Base-by-base conservation (phyloP, 768 basidiomycete genomes). In the Phlebiopsis flavidoalba region DNA sequence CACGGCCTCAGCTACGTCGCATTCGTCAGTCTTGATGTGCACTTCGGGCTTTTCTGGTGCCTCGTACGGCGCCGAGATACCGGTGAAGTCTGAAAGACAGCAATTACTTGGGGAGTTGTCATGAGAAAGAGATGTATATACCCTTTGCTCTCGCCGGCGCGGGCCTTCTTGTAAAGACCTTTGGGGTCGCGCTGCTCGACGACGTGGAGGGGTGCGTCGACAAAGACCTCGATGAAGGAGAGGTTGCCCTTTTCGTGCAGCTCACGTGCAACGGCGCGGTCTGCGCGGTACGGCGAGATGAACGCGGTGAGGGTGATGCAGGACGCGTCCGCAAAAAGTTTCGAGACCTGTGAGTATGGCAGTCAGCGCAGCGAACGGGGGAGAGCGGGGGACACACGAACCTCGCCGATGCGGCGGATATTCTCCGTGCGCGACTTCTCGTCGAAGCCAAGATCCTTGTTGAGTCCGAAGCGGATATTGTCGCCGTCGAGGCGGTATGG, bases 381-480 rank as follows among this genome's bases (percentile, higher is more conserved):
- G 33, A 60, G 17, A 36, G 52, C 35, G 19, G 15, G n/a, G 11
- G 10, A 19, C 11, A 61, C 10, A 62, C 78, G 57, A 65, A 92
- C 94, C 86, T 99, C 96, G 66, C 95, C 93, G 63, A 99, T 97
- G 63, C 98, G 97, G 55, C 97, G 88, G 70, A 99, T 98, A 75
- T 99, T 95, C 75, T 97, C 93, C 64, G 90, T 91, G 58, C 95
- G 83, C 53, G 95, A 95, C 69, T 84, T 86, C 69, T 95, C 93
- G 66, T 93, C 89, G 68, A 98, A 98, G 4, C 93, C 93, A 45
- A 98, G 86, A 70, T 97, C 95, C 75, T 91, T 98, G 81, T 98
- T 99, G 55, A 99, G 78, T 8, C 97, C 97, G 68, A 96, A 93
- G 63, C 97, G 86, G 58, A 99, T 79, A 71, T 95, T 95, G 76